Conservation (phyloP, 2,329 filamentous ascomycete species). For the Pochonia chlamydosporia region DNA sequence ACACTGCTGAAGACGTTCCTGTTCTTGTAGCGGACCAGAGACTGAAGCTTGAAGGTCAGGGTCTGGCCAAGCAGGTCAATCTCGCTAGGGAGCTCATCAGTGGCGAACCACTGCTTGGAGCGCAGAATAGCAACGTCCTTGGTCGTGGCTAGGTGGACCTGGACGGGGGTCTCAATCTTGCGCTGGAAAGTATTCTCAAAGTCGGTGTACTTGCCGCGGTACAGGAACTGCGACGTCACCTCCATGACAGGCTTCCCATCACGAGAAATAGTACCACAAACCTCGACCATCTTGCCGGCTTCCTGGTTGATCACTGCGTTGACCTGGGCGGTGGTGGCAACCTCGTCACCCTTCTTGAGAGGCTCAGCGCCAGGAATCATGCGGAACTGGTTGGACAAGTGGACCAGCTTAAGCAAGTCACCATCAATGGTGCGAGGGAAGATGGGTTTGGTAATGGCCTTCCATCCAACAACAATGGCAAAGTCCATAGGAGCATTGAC, state of each 20-base stretch:
- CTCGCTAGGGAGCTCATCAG: constrained; percentile 64
- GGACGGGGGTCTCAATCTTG: constrained; percentile 91
- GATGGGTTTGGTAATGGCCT: constrained; percentile 98
- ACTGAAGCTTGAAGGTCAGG: constrained; percentile 91
- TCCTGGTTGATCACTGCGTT: constrained; percentile 98
- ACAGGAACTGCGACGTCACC: constrained; percentile 96
- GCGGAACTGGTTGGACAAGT: constrained; percentile 94
- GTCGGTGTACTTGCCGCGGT: constrained; percentile 87
- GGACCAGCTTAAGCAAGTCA: constrained; percentile 90
- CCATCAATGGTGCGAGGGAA: constrained; percentile 96
- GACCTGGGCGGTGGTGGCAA: constrained; percentile 90
- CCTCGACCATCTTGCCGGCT: constrained; percentile 98
- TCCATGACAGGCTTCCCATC: constrained; percentile 89
- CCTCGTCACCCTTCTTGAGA: constrained; percentile 88
- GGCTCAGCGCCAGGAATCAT: constrained; percentile 96
- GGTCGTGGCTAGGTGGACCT: constrained; percentile 77
- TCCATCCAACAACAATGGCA: constrained; percentile 96
- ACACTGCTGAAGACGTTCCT: constrained; percentile 86
- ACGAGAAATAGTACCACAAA: constrained; percentile 92
- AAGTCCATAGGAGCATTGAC: constrained; percentile 98
- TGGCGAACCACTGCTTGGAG: constrained; percentile 96
- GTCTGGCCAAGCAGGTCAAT: constrained; percentile 89
- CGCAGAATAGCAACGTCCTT: constrained; percentile 92
- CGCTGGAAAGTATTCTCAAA: constrained; percentile 98
- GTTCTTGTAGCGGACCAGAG: constrained; percentile 90